Base-by-base conservation (phyloP, 192 early-diverging fungal genomes). In the Pilaira anomala region DNA sequence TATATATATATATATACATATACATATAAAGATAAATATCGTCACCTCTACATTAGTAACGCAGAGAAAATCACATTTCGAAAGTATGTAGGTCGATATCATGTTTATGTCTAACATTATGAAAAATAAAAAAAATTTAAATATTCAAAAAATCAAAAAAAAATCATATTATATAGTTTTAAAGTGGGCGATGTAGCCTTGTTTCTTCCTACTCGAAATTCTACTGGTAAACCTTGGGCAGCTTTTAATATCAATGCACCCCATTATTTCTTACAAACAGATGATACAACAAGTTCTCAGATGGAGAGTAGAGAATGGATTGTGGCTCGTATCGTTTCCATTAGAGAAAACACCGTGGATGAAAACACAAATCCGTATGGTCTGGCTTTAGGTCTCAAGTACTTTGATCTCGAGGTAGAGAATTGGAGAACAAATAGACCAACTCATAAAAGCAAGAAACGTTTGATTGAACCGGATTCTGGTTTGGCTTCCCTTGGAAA, bases 211-310 rank as follows among this genome's bases (percentile, higher is more conserved):
- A 85, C 78, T 24, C 60, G 77, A 21, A 81, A 84, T 40, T 75
- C 76, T 7, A 65, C 77, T 25, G 72, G 75, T 0, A 84, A 84
- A 28, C 76, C 80, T 6, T 84, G 80, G 80, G 83, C 83, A 0
- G 80, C 80, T 1, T 85, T 85, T 67, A 85, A 82, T 39, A 74
- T 82, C 61, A 80, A 79, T 28, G 77, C 76, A 5, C 80, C 80
- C 0, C 72, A 85, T 63, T 82, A 79, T 49, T 85, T 82, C 50
- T 73, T 85, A 56, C 50, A 76, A 16, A 67, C 67, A 48, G 77
- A 72, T 0, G 77, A 76, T 0, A 44, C 60, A 18, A 69, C 79
- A 39, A 45, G 49, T 3, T 57, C 46, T 41, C 78, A 77, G 26
- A 71, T 80, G 55, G 42, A 50, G 5, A 72, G 75, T 26, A 53